Evolutionary conservation across 495 filamentous ascomycete genomes (phyloP), one percentile per base, ranked within the genome.

Genomic region (Gamarada debralockiae): DNA sequence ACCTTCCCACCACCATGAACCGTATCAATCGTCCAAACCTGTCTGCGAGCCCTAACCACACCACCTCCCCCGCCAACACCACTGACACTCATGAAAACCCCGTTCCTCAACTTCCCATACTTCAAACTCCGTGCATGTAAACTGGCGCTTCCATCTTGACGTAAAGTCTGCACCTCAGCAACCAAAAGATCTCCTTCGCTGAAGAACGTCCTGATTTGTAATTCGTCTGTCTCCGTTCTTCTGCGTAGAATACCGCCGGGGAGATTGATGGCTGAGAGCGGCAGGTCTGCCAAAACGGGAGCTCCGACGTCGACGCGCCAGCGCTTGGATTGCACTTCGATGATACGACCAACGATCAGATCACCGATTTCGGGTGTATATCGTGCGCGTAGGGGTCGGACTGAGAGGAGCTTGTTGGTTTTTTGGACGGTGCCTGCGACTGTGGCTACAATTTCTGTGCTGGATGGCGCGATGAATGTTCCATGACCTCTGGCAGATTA

Each of bases 311-410:
- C 95, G 56, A 97, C 92, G 55, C 85, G 87, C 93, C 93, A 98
- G 23, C 92, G 84, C 65, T 83, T 82, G 6, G 84, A 80, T 63
- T 96, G 90, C 14, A 97, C 93, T 63, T 92, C 87, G 55, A 92
- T 82, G 58, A 98, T 96, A 52, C 93, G 84, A 34, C 93, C 95
- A 4, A 98, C 84, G 3, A 98, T 89, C 2, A 97, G 77, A 69
- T 98, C 93, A 52, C 93, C 93, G 55, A 98, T 95, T 67, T 96
- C 90, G 23, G 93, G 93, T 0, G 81, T 88, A 71, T 98, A 98
- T 33, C 95, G 86, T n/a, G 93, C 89, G 41, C 90, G 87, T 2
- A 98, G 75, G 0, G 93, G 91, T 2, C 80, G 78, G 36, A 98
- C 87, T 27, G 89, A 95, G 43, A 98, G 83, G 3, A 98, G 80